Percentiles rank a stretch among this genome's conserved stretches.
Evolutionary conservation across 2,329 filamentous ascomycete genomes (phyloP).

Genomic region (Diaporthe caulivora): DNA sequence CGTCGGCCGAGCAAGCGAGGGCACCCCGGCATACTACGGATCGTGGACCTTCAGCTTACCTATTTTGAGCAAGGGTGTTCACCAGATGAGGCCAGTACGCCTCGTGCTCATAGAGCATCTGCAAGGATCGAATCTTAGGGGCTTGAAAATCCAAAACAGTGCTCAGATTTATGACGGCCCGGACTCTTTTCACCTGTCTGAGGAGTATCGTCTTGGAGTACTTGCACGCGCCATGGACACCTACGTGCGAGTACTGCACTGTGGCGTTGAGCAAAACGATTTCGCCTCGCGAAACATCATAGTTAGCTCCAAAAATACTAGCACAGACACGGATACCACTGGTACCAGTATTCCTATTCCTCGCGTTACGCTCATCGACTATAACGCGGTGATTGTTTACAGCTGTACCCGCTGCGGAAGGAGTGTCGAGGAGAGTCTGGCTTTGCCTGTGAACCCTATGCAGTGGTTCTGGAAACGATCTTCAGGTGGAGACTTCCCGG

Average conservation of each 20-base stretch:
- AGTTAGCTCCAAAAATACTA: background rate
- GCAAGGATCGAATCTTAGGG: background rate
- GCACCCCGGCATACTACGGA: background rate
- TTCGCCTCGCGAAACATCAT: background rate
- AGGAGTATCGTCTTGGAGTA: constrained; percentile 1
- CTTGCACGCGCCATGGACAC: background rate
- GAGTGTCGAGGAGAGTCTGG: background rate
- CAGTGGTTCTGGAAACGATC: background rate
- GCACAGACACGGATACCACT: background rate
- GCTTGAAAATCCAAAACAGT: background rate
- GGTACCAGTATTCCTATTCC: background rate
- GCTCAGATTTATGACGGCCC: background rate
- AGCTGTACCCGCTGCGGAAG: background rate
- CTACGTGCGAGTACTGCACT: constrained; percentile 2
- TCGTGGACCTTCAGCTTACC: background rate
- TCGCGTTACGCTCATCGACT: background rate
- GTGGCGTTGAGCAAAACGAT: constrained; percentile 5
- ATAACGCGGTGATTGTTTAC: background rate
- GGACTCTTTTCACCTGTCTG: background rate
- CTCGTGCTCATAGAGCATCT: background rate
- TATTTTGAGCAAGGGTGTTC: background rate
- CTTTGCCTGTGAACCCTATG: constrained; percentile 7
- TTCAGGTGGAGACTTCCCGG: background rate
- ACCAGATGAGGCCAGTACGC: background rate
- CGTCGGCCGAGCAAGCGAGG: background rate